phyloP scores from a whole-genome alignment of 768 basidiomycete genomes.

The Lactifluus piperatus region DNA sequence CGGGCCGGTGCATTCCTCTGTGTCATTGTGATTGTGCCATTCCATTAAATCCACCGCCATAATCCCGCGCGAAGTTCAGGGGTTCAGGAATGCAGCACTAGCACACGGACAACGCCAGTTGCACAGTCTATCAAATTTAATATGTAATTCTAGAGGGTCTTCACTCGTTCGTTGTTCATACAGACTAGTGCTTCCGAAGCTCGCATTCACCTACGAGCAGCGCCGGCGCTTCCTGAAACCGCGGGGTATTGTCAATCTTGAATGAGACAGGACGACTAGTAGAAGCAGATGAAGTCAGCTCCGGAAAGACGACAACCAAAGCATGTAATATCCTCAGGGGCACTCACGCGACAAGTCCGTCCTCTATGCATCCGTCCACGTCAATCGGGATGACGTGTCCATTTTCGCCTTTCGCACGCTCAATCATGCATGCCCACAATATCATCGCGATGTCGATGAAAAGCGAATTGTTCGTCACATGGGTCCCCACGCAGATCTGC shows the following conservation, averaged over 20 bases:
- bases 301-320: neutral
- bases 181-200: neutral
- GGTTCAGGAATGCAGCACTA: too few species aligned
- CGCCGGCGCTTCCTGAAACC: constrained; percentile 11
- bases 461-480: constrained; percentile 12
- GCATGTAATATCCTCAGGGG: neutral
- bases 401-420: constrained; percentile 2
- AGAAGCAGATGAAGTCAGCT: neutral
- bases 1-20: too few species aligned
- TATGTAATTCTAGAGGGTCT: neutral
- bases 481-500: constrained; percentile 9
- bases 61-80: neutral
- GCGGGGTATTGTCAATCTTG: constrained; percentile 7
- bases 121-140: neutral
- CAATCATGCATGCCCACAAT: neutral
- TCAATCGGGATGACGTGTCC: constrained; percentile 5
- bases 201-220: constrained; percentile 5
- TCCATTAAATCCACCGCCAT: neutral
- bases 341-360: constrained; percentile 14
- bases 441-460: constrained; percentile 14
- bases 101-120: neutral
- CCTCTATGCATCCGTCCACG: constrained; percentile 9
- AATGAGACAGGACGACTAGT: constrained; percentile 14
- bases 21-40: too few species aligned
- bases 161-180: neutral